phyloP scores from a whole-genome alignment of 495 filamentous ascomycete species.

The Xylaria cubensis region DNA sequence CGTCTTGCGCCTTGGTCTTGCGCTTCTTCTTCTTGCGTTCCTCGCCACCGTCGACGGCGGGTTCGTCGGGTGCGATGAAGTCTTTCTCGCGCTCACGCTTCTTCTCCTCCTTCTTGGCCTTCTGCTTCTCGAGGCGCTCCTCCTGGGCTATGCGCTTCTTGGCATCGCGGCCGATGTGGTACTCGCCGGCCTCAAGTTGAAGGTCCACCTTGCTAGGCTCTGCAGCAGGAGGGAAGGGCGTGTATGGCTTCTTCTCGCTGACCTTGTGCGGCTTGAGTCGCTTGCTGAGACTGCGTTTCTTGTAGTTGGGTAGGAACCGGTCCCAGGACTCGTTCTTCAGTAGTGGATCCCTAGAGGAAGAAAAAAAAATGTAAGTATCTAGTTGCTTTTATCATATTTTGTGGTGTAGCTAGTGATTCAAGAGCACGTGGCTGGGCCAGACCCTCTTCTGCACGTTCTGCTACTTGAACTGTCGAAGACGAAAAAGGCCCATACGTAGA shows the following conservation, averaged over 20 bases:
- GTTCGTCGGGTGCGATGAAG: slow-evolving; percentile 83
- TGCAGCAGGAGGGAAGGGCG: slow-evolving; percentile 68
- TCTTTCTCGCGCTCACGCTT: slow-evolving; percentile 82
- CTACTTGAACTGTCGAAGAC: not conserved
- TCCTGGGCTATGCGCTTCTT: slow-evolving; percentile 84
- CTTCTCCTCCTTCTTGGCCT: slow-evolving; percentile 86
- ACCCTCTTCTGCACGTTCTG: not conserved
- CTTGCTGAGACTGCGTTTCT: slow-evolving; percentile 90
- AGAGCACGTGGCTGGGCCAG: not conserved
- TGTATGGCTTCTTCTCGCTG: slow-evolving; percentile 94
- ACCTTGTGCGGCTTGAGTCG: slow-evolving; percentile 83
- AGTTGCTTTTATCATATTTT: not conserved
- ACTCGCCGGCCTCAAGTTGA: slow-evolving; percentile 98
- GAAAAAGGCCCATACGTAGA: not conserved
- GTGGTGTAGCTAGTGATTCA: not conserved
- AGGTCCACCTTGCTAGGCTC: slow-evolving; percentile 89
- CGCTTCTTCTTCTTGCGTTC: slow-evolving; percentile 68
- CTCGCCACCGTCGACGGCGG: slow-evolving; percentile 38
- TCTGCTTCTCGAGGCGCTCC: slow-evolving; percentile 79
- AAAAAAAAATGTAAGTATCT: not conserved
- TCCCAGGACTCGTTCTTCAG: slow-evolving; percentile 66
- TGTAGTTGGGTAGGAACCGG: slow-evolving; percentile 96
- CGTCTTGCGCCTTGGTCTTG: slow-evolving; percentile 59
- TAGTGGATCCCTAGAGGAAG: slow-evolving; percentile 17
- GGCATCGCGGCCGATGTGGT: slow-evolving; percentile 89